Evolutionary conservation across 768 basidiomycete genomes (phyloP), one percentile per base, ranked within the genome.

Genomic region (Mycena chlorophos): DNA sequence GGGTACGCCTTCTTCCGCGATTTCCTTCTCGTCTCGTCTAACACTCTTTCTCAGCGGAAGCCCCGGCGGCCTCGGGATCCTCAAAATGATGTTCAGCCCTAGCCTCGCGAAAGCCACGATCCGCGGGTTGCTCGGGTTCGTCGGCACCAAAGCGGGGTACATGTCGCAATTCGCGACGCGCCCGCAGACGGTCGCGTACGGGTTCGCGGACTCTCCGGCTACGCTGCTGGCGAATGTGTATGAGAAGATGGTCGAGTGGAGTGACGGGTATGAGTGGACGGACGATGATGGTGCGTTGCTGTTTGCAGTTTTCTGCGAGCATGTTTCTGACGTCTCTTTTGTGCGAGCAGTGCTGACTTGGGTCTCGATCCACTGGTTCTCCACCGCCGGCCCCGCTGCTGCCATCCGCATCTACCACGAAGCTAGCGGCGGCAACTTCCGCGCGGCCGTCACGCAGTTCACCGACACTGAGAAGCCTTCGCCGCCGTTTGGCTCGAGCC

Each of bases 321-420:
- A 13, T 16, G 46, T 62, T 51, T 57, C 34, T n/a, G 34, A 10
- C 34, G 34, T 10, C 34, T 37, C 34, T 37, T 37, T n/a, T 37
- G 10, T n/a, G 10, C 40, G 8, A 14, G 8, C 52, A 84, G 83
- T 84, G 4, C 59, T 85, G 19, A 83, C 80, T 0, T 85, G 83
- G 83, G 66, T 84, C 20, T 83, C 82, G 2, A 72, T 84, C 12
- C 83, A 80, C 62, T 79, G 75, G 75, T 83, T 84, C 69, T 85
- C 84, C 6, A 74, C 76, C 10, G 73, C 78, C 0, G 84, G 84
- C 0, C 84, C 86, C 4, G 74, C 82, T 2, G 82, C 85, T 0
- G 79, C 85, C 0, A 20, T 79, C 8, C 73, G 84, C 13, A 84
- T 85, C 19, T 87, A 86, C 65, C 85, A 79, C 61, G 86, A 87